A percentile compares a stretch with the other conserved stretches of the same genome.
Conservation (phyloP, 805 yeast genomes). For the Hanseniaspora lindneri region DNA sequence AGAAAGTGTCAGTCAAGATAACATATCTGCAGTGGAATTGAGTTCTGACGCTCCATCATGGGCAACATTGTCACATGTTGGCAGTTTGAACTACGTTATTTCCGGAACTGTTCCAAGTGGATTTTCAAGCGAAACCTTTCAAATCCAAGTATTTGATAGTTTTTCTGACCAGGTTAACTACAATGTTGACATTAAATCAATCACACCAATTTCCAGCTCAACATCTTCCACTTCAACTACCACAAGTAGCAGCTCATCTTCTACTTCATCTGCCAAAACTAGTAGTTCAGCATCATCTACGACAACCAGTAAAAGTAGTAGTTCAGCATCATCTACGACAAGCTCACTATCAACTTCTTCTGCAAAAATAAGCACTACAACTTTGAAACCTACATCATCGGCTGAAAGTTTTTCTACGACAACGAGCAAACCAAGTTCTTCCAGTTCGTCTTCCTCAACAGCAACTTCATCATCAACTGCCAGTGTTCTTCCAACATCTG, state of each 20-base stretch:
- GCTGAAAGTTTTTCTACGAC: too few relatives aligned
- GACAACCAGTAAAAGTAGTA: too few relatives aligned
- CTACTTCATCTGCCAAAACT: not conserved
- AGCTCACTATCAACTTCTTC: slow-evolving; percentile 24
- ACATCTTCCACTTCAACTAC: not conserved
- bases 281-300: too few relatives aligned
- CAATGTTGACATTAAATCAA: slow-evolving; percentile 42
- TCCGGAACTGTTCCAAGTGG: slow-evolving; percentile 46
- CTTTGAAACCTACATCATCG: slow-evolving; percentile 20
- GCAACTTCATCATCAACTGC: slow-evolving; percentile 24
- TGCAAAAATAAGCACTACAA: slow-evolving; percentile 23
- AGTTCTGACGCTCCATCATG: slow-evolving; percentile 44
- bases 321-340: too few relatives aligned
- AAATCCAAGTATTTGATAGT: slow-evolving; percentile 46
- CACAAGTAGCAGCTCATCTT: not conserved
- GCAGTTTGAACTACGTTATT: slow-evolving; percentile 26
- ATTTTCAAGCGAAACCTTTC: slow-evolving; percentile 32
- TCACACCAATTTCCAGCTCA: slow-evolving; percentile 18
- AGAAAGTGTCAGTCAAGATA: slow-evolving; percentile 35
- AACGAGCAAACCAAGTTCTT: too few relatives aligned
- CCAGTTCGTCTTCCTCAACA: slow-evolving; percentile 26
- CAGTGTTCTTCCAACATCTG: slow-evolving; percentile 27
- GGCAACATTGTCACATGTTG: slow-evolving; percentile 36
- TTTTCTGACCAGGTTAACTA: slow-evolving; percentile 50
- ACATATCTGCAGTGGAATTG: slow-evolving; percentile 22